These are phyloP conservation scores for Catunica adiposa DNA, from an alignment of 2,329 filamentous ascomycete genomes.

Conservation along the genomic window DNA sequence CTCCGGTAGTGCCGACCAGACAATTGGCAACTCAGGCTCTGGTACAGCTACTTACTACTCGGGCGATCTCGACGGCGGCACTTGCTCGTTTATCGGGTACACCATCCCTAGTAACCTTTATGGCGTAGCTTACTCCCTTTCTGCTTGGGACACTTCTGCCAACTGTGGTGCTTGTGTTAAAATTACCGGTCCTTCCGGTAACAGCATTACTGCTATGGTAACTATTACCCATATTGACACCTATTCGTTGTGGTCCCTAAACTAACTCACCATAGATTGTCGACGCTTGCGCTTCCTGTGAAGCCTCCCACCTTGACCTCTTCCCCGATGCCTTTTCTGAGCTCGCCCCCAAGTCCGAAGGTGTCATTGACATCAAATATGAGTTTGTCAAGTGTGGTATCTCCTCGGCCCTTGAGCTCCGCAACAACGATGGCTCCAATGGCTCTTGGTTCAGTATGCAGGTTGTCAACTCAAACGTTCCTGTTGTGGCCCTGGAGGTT, in stretches of 20 bases:
- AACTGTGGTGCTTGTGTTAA: slow-evolving; percentile 46
- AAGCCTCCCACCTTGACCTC: slow-evolving; percentile 27
- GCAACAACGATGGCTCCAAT: slow-evolving; percentile 29
- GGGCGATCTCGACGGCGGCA: slow-evolving; percentile 40
- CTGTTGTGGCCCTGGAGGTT: slow-evolving; percentile 40
- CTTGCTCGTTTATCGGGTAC: slow-evolving; percentile 47
- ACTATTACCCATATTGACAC: slow-evolving; percentile 15
- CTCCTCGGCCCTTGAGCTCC: slow-evolving; percentile 25
- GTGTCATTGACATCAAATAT: slow-evolving; percentile 23
- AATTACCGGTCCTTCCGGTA: slow-evolving; percentile 40
- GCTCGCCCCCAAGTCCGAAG: slow-evolving; percentile 22
- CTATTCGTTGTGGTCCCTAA: slow-evolving; percentile 5
- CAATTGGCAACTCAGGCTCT: background rate
- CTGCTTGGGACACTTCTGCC: slow-evolving; percentile 37
- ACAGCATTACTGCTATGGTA: slow-evolving; percentile 48
- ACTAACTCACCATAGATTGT: slow-evolving; percentile 22
- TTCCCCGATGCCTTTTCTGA: slow-evolving; percentile 27
- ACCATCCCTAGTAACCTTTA: slow-evolving; percentile 40
- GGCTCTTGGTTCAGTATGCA: slow-evolving; percentile 33
- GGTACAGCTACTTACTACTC: slow-evolving; percentile 32
- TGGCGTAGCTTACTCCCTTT: slow-evolving; percentile 44
- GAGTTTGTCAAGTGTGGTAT: slow-evolving; percentile 27
- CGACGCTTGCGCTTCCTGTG: slow-evolving; percentile 30
- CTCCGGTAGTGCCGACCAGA: background rate
- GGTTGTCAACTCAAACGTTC: slow-evolving; percentile 44